These are phyloP conservation scores for Nigrospora sphaerica DNA, from an alignment of 2,329 filamentous ascomycete genomes.

Conservation along the genomic window DNA sequence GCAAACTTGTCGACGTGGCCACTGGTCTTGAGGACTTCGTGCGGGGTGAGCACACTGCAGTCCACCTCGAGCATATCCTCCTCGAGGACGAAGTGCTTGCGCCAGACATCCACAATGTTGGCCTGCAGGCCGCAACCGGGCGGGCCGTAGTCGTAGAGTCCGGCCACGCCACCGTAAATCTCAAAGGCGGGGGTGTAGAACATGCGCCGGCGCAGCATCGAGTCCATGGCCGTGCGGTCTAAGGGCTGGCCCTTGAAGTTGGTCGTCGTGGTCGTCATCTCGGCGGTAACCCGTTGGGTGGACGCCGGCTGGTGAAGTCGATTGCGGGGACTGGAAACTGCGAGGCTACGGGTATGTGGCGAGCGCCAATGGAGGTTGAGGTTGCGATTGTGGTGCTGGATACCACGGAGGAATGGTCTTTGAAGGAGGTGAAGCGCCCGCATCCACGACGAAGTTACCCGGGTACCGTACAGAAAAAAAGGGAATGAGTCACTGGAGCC, in stretches of 20 bases:
- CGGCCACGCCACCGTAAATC: slow-evolving; percentile 83
- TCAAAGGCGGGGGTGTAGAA: slow-evolving; percentile 97
- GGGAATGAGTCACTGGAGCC: slow-evolving; percentile 3
- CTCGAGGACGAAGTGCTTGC: slow-evolving; percentile 87
- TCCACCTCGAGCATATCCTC: slow-evolving; percentile 96
- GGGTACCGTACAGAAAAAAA: background rate
- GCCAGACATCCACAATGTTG: slow-evolving; percentile 83
- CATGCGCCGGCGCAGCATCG: slow-evolving; percentile 76
- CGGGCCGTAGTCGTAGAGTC: slow-evolving; percentile 90
- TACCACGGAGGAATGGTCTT: slow-evolving; percentile 5
- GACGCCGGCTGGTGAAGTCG: too few species aligned
- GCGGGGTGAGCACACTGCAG: slow-evolving; percentile 87
- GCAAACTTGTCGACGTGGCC: slow-evolving; percentile 97
- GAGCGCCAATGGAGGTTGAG: too few species aligned
- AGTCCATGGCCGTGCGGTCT: slow-evolving; percentile 75
- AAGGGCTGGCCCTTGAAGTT: slow-evolving; percentile 87
- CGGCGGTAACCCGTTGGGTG: background rate
- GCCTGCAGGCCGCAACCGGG: slow-evolving; percentile 80
- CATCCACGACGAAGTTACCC: slow-evolving; percentile 5
- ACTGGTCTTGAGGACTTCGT: slow-evolving; percentile 89
- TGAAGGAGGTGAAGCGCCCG: slow-evolving; percentile 4
- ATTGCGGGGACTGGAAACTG: too few species aligned
- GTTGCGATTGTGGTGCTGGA: background rate
- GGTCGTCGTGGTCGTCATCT: slow-evolving; percentile 51
- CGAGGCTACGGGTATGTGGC: too few species aligned